A percentile compares a stretch with the other conserved stretches of the same genome.
Conservation (phyloP, 1,284 basidiomycete species). For the Coniferiporia weirii region DNA sequence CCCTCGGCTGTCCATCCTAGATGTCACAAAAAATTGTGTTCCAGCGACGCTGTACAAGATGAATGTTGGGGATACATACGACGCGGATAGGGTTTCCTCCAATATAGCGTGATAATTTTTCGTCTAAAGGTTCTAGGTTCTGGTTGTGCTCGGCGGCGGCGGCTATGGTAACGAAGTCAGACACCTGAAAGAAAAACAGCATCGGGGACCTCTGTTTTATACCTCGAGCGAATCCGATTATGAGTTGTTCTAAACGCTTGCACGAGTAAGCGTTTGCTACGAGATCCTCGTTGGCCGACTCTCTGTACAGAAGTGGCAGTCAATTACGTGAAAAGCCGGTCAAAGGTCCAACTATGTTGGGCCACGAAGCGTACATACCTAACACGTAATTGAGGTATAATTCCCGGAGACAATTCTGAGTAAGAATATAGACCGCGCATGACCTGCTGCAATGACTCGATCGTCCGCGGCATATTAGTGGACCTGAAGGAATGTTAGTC, state of each 20-base stretch:
- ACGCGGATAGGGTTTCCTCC: constrained; percentile 66
- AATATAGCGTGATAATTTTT: constrained; percentile 62
- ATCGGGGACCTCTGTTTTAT: constrained; percentile 2
- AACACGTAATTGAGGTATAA: constrained; percentile 49
- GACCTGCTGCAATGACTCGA: constrained; percentile 72
- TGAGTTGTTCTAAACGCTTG: constrained; percentile 57
- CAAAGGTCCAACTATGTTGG: no score
- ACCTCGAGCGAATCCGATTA: constrained; percentile 61
- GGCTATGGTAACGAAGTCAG: constrained; percentile 32
- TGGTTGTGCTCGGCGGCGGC: constrained; percentile 65
- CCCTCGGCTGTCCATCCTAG: constrained; percentile 66
- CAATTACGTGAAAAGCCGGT: background rate
- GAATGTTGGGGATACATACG: constrained; percentile 16
- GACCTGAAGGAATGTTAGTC: constrained; percentile 30
- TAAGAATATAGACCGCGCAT: constrained; percentile 67
- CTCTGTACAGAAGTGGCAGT: constrained; percentile 34
- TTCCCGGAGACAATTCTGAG: constrained; percentile 38
- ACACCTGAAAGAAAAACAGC: background rate
- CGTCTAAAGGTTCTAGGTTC: constrained; percentile 59
- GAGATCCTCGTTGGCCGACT: constrained; percentile 69
- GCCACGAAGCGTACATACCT: constrained; percentile 36
- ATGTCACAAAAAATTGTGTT: background rate
- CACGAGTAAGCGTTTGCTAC: constrained; percentile 65
- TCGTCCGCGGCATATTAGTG: constrained; percentile 74
- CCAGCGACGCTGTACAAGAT: background rate